Percentiles rank a stretch among this genome's conserved stretches.
Conservation (phyloP, 1,284 basidiomycete genomes). For the Cystobasidiaceae sp. region DNA sequence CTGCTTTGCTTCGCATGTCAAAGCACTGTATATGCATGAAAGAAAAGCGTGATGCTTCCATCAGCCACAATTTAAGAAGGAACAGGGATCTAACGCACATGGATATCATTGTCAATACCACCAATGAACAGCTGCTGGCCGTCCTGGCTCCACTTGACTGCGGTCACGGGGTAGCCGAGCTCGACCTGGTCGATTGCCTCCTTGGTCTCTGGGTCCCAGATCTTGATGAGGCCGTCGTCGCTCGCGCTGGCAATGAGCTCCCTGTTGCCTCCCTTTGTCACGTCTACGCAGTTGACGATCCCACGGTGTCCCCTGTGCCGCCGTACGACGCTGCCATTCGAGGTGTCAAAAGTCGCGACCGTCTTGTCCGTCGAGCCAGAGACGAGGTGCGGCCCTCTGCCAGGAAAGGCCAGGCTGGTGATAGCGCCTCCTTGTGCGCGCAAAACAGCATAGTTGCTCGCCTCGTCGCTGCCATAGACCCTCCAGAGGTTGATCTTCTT, state of each 20-base stretch:
- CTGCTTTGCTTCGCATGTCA: conserved; percentile 72
- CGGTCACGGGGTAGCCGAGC: conserved; percentile 80
- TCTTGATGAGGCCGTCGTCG: conserved; percentile 79
- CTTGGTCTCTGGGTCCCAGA: conserved; percentile 82
- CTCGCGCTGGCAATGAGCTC: conserved; percentile 78
- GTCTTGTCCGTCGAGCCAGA: conserved; percentile 79
- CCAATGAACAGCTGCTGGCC: conserved; percentile 80
- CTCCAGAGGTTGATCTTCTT: conserved; percentile 41
- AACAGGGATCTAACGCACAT: conserved; percentile 57
- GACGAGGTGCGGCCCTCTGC: conserved; percentile 53
- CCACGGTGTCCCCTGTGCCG: conserved; percentile 77
- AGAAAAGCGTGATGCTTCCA: not conserved
- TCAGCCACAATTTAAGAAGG: not conserved
- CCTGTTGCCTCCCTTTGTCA: conserved; percentile 62
- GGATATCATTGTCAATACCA: conserved; percentile 86
- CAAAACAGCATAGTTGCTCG: conserved; percentile 30
- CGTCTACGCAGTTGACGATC: conserved; percentile 80
- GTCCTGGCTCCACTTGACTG: conserved; percentile 84
- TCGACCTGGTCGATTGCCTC: conserved; percentile 71
- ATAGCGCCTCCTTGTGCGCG: conserved; percentile 25
- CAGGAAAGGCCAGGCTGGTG: conserved; percentile 26
- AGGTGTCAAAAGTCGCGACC: conserved; percentile 65
- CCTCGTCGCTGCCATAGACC: conserved; percentile 40
- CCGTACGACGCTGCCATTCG: conserved; percentile 63
- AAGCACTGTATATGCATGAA: conserved; percentile 48